Evolutionary conservation across 495 filamentous ascomycete species (phyloP).

Genomic region (Xylaria telfairii): DNA sequence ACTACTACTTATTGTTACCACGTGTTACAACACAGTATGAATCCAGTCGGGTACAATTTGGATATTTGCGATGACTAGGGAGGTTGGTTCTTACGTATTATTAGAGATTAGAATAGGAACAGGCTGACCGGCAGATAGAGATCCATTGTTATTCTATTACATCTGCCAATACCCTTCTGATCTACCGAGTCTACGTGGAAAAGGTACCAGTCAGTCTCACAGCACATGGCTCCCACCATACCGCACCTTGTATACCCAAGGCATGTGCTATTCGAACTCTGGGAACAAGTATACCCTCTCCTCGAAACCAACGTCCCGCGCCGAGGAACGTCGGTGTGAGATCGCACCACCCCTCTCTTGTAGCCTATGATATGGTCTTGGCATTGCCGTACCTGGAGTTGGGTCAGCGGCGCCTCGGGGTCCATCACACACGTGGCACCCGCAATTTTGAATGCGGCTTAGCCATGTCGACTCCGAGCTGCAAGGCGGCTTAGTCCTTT

Average conservation of each 20-base stretch:
- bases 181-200: neutral
- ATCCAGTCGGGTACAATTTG: conserved; percentile 2
- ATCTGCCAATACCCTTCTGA: neutral
- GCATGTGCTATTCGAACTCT: neutral
- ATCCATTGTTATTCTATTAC: neutral
- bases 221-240: neutral
- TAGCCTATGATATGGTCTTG: neutral
- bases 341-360: neutral
- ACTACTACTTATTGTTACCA: neutral
- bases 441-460: neutral
- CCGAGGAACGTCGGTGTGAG: conserved; percentile 13
- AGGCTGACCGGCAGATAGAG: conserved; percentile 6
- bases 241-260: neutral
- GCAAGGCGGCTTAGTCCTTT: neutral
- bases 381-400: neutral
- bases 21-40: neutral
- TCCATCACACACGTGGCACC: conserved; percentile 21
- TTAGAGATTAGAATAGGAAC: conserved; percentile 12
- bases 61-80: neutral
- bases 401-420: neutral
- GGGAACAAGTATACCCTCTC: neutral
- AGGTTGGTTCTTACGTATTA: neutral
- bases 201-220: neutral
- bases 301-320: neutral
- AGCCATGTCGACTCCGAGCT: neutral